Conservation (phyloP, 2,329 filamentous ascomycete species). For the Fusarium buxicola region DNA sequence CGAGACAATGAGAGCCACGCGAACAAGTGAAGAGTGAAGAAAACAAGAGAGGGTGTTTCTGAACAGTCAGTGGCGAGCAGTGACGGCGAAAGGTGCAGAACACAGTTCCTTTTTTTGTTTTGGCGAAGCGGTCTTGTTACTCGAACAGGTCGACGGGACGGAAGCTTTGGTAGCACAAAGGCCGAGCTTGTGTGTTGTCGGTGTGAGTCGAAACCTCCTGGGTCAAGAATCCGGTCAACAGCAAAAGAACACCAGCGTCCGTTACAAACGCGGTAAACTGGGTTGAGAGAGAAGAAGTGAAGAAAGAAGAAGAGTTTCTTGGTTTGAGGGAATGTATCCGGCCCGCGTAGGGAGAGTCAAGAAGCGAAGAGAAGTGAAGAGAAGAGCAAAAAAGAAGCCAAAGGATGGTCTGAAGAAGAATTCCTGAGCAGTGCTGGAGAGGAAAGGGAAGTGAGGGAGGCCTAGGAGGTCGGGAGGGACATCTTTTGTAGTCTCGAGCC, state of each 20-base stretch:
- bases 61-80: slow-evolving; percentile 37
- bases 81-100: slow-evolving; percentile 6
- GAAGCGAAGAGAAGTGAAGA: slow-evolving; percentile 20
- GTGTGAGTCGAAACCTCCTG: slow-evolving; percentile 15
- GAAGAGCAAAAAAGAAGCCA: slow-evolving; percentile 12
- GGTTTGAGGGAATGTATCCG: slow-evolving; percentile 39
- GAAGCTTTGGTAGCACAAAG: slow-evolving; percentile 32
- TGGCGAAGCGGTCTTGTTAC: slow-evolving; percentile 35
- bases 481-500: slow-evolving; percentile 38
- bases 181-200: slow-evolving; percentile 25
- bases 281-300: slow-evolving; percentile 3
- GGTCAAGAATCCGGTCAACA: slow-evolving; percentile 3
- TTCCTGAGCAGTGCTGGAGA: slow-evolving; percentile 43
- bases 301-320: slow-evolving; percentile 8
- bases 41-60: slow-evolving; percentile 19
- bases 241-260: slow-evolving; percentile 28
- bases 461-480: slow-evolving; percentile 26
- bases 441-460: slow-evolving; percentile 6
- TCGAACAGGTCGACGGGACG: slow-evolving; percentile 36
- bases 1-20: slow-evolving; percentile 24
- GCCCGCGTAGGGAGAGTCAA: slow-evolving; percentile 39
- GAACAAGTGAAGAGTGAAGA: slow-evolving; percentile 27
- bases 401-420: slow-evolving; percentile 31
- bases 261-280: slow-evolving; percentile 28
- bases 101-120: slow-evolving; percentile 12